Evolutionary conservation across 2,329 filamentous ascomycete genomes (phyloP), one percentile per base, ranked within the genome.

Genomic region (Calonectria henricotiae): DNA sequence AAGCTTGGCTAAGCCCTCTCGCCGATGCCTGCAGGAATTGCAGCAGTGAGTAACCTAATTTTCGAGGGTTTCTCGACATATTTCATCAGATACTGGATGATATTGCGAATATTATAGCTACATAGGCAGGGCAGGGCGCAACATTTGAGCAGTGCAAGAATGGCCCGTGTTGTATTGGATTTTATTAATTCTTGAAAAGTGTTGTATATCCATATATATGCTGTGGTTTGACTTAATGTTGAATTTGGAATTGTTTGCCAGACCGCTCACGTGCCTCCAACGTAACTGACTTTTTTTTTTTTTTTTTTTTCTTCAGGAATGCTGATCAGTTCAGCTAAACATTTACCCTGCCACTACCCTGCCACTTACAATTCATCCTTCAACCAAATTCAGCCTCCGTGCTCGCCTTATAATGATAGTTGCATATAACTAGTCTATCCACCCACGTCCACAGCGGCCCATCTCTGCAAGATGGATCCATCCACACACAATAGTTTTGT

Each of bases 1-100:
- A 94, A 94, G 83, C 84, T 94, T 71, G 82, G 80, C 71, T 89
- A 83, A 79, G 73, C 61, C 64, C 67, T 65, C 61, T 32, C 65
- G 60, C 68, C 60, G 27, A 46, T 73, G 62, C 62, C 15, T 7
- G 41, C 49, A 27, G n/a, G 30, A 49, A 13, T 65, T 65, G 68
- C 67, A 69, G 44, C 68, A 37, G 66, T 58, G 37, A 47, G 61
- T 65, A 71, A 64, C 63, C 55, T 66, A 75, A 62, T 65, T 60
- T 30, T 49, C 39, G 66, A 68, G 49, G 49, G 43, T 32, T 60
- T 32, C 13, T 63, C 67, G 55, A 65, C 43, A 62, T 27, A 46
- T 68, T 70, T 61, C 49, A 63, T 60, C 37, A 62, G 51, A 69
- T 30, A 37, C 13, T 44, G 61, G 49, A 51, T 68, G 63, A 46